Evolutionary conservation across 2,329 filamentous ascomycete species (phyloP), one percentile per base, ranked within the genome.

Genomic region (Colletotrichum australisinense): DNA sequence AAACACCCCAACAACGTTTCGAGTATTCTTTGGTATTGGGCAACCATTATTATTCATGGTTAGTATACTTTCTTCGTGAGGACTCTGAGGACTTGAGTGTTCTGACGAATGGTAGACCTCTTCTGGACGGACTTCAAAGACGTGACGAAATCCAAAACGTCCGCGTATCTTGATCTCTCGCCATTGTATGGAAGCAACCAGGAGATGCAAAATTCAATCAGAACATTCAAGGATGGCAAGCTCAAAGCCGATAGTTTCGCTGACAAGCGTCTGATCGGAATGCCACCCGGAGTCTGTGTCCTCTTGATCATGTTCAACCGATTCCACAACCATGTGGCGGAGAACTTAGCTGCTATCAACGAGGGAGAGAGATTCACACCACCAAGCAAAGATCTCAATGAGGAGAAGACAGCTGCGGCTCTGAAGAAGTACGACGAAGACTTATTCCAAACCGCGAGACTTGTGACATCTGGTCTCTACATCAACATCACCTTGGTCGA

Each of bases 291-390:
- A 14, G 92, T 93, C 5, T 88, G 90, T 69, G 91, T 94, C 5
- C 78, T 95, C 3, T 83, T 95, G 32, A 88, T 95, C 60, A 94
- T 95, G 93, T 92, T 95, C 83, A 93, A 93, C 78, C 89, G 92
- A 28, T 97, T 97, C 83, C 96, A 98, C 83, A 98, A 98, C 83
- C 89, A 97, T 76, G 90, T 95, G 0, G 95, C 94, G 1, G 89
- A 91, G 67, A 93, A 96, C 74, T 85, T 98, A 22, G 93, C 93
- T 0, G 84, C 88, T n/a, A 96, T 98, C 82, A 98, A 98, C 78
- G 95, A 98, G 78, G 90, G 91, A 57, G 92, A 91, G 19, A 90
- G 94, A 26, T 98, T 98, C 82, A 89, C 88, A 0, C 92, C 91
- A 73, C 94, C 94, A 0, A 78, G 84, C 0, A 81, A 85, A 4